Evolutionary conservation across 257 asterid species (phyloP).

Genomic region (Fraxinus americana): DNA sequence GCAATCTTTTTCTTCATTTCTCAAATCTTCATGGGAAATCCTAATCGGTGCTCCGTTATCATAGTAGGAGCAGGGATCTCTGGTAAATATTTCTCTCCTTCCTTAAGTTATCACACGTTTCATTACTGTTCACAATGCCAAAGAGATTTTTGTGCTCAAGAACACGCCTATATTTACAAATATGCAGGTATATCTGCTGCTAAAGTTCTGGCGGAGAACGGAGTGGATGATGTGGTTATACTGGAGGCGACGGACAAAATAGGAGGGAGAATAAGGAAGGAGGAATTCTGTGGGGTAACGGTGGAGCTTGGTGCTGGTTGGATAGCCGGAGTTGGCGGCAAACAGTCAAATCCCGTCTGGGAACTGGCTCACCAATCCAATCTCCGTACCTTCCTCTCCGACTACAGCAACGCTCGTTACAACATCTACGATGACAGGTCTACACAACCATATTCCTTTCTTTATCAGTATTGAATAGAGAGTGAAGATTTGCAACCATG

Average conservation of each 20-base stretch:
- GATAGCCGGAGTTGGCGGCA: conserved; percentile 97
- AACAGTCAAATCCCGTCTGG: conserved; percentile 80
- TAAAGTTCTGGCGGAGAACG: conserved; percentile 73
- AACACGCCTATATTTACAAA: too few relatives aligned
- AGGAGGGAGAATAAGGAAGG: conserved; percentile 85
- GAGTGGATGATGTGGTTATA: conserved; percentile 73
- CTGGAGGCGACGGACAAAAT: conserved; percentile 82
- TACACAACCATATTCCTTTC: too few relatives aligned
- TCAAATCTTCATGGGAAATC: conserved; percentile 47
- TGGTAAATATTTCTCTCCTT: conserved; percentile 34
- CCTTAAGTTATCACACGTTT: not conserved
- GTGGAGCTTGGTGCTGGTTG: conserved; percentile 98
- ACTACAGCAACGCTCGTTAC: conserved; percentile 84
- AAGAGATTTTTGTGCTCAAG: not conserved
- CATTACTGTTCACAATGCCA: not conserved
- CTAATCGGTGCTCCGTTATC: conserved; percentile 59
- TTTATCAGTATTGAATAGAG: too few relatives aligned
- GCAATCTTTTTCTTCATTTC: not conserved
- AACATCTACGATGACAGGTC: conserved; percentile 78
- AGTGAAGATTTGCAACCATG: not conserved
- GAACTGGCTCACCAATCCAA: conserved; percentile 68
- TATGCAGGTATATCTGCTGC: conserved; percentile 81
- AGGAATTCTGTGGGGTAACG: conserved; percentile 74
- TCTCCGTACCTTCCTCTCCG: conserved; percentile 83
- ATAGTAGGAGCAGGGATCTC: conserved; percentile 90